Conservation (phyloP, 108 stramenopile genomes). For the Fistulifera solaris region DNA sequence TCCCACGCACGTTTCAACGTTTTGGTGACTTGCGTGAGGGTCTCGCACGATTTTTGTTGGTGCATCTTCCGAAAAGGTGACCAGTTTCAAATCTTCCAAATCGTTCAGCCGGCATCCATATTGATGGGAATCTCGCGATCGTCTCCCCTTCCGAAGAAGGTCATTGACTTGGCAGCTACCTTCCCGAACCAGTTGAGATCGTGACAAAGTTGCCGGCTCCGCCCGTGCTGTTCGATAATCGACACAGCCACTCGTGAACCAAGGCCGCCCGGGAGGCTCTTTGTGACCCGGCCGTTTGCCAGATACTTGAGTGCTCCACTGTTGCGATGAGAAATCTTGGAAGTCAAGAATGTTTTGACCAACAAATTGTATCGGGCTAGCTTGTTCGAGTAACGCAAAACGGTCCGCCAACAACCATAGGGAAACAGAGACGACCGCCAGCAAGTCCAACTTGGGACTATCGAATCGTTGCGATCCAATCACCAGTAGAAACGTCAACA, state of each 20-base stretch:
- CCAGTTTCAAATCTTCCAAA: conserved; percentile 36
- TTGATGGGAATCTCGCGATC: conserved; percentile 37
- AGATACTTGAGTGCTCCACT: conserved; percentile 67
- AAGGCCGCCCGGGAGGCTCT: conserved; percentile 45
- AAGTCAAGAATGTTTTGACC: conserved; percentile 76
- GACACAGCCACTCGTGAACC: conserved; percentile 28
- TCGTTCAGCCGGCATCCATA: conserved; percentile 43
- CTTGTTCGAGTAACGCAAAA: conserved; percentile 77
- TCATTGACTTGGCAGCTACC: conserved; percentile 18
- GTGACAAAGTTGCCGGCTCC: neutral
- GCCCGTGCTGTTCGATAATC: conserved; percentile 19
- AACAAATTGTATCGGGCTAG: conserved; percentile 76
- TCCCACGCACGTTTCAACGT: conserved; percentile 19
- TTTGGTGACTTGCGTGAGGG: conserved; percentile 4
- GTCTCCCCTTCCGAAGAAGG: conserved; percentile 6
- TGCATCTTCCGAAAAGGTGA: conserved; percentile 5
- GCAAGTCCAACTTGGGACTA: conserved; percentile 57
- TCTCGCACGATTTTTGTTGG: conserved; percentile 7
- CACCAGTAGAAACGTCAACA: conserved; percentile 45
- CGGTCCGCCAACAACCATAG: conserved; percentile 57
- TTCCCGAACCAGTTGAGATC: conserved; percentile 4
- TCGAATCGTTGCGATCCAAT: conserved; percentile 56
- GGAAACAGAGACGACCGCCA: conserved; percentile 58
- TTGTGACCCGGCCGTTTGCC: conserved; percentile 50
- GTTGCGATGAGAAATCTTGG: conserved; percentile 63